Percentiles rank a stretch among this genome's conserved stretches.
Evolutionary conservation across 2,329 filamentous ascomycete genomes (phyloP).

Genomic region (Diplodia intermedia): DNA sequence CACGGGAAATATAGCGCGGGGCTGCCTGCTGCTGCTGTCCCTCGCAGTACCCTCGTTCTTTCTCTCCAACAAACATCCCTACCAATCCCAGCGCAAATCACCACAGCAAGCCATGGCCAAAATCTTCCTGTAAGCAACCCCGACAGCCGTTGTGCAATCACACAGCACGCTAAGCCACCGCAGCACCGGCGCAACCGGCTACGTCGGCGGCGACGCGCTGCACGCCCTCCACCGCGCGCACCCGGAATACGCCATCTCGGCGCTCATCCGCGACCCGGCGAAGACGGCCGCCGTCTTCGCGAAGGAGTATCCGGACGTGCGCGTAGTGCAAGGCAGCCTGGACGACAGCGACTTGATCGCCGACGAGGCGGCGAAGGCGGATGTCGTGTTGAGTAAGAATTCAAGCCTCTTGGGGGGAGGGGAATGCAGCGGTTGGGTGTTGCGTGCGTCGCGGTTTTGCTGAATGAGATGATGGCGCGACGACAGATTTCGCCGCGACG

Average conservation of each 20-base stretch:
- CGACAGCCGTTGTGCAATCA: neutral
- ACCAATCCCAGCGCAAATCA: neutral
- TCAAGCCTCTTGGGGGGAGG: no score
- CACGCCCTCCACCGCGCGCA: neutral
- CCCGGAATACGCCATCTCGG: slow-evolving; percentile 17
- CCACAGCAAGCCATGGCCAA: neutral
- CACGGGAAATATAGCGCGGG: no score
- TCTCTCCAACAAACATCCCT: neutral
- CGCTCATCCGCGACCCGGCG: slow-evolving; percentile 1
- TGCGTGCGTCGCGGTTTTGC: no score
- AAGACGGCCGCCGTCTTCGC: neutral
- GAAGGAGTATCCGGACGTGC: slow-evolving; percentile 5
- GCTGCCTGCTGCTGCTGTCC: neutral
- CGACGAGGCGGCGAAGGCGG: neutral
- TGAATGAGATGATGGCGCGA: neutral
- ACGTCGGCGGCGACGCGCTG: slow-evolving; percentile 22
- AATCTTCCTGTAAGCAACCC: neutral
- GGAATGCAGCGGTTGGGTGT: no score
- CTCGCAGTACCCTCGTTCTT: neutral
- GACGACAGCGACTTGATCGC: neutral
- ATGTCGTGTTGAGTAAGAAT: neutral
- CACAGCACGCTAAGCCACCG: no score
- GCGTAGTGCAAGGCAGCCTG: neutral
- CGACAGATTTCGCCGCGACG: neutral
- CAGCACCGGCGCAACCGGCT: neutral